Base-by-base conservation (phyloP, 495 filamentous ascomycete genomes). In the Penicillium fimorum region DNA sequence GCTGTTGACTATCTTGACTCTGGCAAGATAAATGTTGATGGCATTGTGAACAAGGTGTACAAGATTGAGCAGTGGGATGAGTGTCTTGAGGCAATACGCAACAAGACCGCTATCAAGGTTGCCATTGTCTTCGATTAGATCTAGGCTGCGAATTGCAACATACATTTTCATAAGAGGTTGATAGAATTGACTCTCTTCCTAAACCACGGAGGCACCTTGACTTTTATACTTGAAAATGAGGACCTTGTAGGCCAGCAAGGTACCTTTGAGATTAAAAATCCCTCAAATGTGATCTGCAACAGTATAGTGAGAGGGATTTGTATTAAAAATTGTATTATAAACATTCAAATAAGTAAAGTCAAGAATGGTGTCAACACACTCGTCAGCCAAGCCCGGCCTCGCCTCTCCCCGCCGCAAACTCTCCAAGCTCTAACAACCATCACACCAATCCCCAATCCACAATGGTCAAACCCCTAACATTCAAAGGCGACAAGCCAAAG, bases 401-500 rank as follows among this genome's bases (percentile, higher is more conserved):
- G 6, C n/a, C 35, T n/a, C 27, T 18, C 25, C 45, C 45, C n/a
- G 1, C 13, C 29, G 30, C 49, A 51, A 51, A 29, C 33, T 44
- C 49, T 47, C 25, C 47, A 7, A n/a, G 33, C 30, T 35, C 17
- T 30, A 50, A 42, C 38, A 43, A 50, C 48, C 59, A 35, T 50
- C 18, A 70, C 25, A 56, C 10, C 32, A 37, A 3, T 9, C 15
- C n/a, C 3, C 15, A 38, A n/a, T 7, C 6, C 5, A 38, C 35
- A 57, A 82, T 84, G 82, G 78, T 96, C 50, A 96, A 95, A 70
- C 82, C 93, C 43, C 79, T 98, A 43, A 78, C 82, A 37, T 98
- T 98, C 79, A 98, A 98, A 77, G 94, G 94, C 77, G 95, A 98
- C 72, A 96, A 93, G 73, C 74, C 84, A 24, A 97, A 95, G 70